Evolutionary conservation across 2,329 filamentous ascomycete genomes (phyloP).

Genomic region (Sphaerulina populicola): DNA sequence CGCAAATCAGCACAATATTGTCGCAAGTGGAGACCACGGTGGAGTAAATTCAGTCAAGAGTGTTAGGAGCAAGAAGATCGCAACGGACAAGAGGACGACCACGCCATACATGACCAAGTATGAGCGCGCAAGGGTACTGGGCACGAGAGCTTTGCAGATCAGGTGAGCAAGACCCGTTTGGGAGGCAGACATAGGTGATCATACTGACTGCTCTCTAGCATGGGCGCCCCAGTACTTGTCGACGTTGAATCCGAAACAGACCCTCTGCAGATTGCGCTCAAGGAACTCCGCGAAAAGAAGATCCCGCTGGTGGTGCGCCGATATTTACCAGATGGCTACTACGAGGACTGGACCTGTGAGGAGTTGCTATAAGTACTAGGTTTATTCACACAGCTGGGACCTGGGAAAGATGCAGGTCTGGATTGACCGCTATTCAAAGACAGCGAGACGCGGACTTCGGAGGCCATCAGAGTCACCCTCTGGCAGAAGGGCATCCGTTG

Average conservation of each 20-base stretch:
- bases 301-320: slow-evolving; percentile 90
- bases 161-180: slow-evolving; percentile 49
- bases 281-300: slow-evolving; percentile 97
- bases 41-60: slow-evolving; percentile 47
- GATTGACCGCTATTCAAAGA: background rate
- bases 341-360: slow-evolving; percentile 99
- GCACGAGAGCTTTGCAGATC: slow-evolving; percentile 89
- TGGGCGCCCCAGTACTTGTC: slow-evolving; percentile 94
- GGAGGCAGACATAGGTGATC: background rate
- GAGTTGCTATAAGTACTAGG: slow-evolving; percentile 57
- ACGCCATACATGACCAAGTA: slow-evolving; percentile 99
- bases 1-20: slow-evolving; percentile 35
- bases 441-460: background rate
- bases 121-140: slow-evolving; percentile 85
- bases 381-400: background rate
- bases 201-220: slow-evolving; percentile 47
- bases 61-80: slow-evolving; percentile 34
- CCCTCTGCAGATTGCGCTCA: slow-evolving; percentile 92
- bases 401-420: background rate
- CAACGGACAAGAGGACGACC: slow-evolving; percentile 41
- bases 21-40: slow-evolving; percentile 40
- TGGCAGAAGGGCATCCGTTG: background rate
- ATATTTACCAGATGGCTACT: slow-evolving; percentile 96
- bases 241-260: slow-evolving; percentile 97
- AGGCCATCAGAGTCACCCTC: background rate